These are phyloP conservation scores for Teratosphaeria epicoccoides DNA, from an alignment of 2,329 filamentous ascomycete species.

Conservation along the genomic window DNA sequence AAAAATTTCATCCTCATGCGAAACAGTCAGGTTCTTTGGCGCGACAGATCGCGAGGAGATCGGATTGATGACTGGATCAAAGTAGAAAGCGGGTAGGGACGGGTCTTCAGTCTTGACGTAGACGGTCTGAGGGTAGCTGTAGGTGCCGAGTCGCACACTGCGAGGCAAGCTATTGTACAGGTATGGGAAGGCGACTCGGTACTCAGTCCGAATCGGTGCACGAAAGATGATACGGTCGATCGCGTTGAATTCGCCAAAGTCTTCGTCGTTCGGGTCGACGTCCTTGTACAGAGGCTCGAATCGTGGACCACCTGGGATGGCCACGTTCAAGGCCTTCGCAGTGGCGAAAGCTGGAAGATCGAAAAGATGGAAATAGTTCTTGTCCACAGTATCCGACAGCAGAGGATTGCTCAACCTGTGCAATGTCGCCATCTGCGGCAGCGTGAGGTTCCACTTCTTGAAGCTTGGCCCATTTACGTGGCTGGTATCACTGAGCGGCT, in stretches of 20 bases:
- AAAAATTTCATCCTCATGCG: slow-evolving; percentile 90
- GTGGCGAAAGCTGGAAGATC: slow-evolving; percentile 91
- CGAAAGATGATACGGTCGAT: slow-evolving; percentile 99
- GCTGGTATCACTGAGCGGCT: slow-evolving; percentile 77
- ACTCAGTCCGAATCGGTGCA: slow-evolving; percentile 87
- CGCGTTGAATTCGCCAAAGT: slow-evolving; percentile 98
- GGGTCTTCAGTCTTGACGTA: slow-evolving; percentile 82
- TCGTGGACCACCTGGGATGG: slow-evolving; percentile 89
- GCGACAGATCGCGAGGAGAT: slow-evolving; percentile 92
- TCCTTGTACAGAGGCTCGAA: slow-evolving; percentile 98
- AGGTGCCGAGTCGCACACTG: slow-evolving; percentile 88
- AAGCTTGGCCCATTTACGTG: slow-evolving; percentile 97
- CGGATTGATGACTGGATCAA: slow-evolving; percentile 94
- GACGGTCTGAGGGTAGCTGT: slow-evolving; percentile 85
- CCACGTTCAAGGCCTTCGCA: slow-evolving; percentile 92
- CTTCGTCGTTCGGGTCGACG: slow-evolving; percentile 95
- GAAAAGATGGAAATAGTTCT: slow-evolving; percentile 97
- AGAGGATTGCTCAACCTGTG: slow-evolving; percentile 86
- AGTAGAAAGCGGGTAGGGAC: slow-evolving; percentile 89
- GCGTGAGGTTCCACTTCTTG: slow-evolving; percentile 82
- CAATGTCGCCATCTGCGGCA: slow-evolving; percentile 92
- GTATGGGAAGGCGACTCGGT: slow-evolving; percentile 85
- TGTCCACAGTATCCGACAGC: slow-evolving; percentile 82
- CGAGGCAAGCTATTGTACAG: slow-evolving; percentile 93
- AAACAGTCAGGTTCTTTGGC: slow-evolving; percentile 83